Evolutionary conservation across 2,329 filamentous ascomycete species (phyloP).

Genomic region (Clonostachys chloroleuca): DNA sequence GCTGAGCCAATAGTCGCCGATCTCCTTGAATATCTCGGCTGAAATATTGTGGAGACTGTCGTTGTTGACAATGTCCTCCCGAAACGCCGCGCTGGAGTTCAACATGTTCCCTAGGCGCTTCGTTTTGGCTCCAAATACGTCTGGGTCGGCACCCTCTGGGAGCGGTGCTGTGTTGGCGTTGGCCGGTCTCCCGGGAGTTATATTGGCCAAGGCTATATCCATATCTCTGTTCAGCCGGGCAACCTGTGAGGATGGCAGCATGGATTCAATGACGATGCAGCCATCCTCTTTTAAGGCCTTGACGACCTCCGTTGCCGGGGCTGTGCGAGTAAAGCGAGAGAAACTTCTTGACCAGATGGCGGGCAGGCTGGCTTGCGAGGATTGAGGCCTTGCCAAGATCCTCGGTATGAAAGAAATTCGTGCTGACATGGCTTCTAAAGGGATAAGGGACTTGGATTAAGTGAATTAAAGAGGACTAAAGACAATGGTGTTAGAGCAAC

Average conservation of each 20-base stretch:
- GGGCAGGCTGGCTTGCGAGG: too few species aligned
- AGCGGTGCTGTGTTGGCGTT: not conserved
- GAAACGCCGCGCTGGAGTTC: not conserved
- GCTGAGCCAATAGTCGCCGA: constrained; percentile 18
- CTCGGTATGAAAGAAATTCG: too few species aligned
- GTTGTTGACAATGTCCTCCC: not conserved
- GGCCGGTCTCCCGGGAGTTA: not conserved
- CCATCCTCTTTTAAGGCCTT: not conserved
- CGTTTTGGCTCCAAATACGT: not conserved
- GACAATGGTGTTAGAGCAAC: too few species aligned
- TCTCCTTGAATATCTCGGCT: constrained; percentile 10
- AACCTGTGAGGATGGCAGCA: constrained; percentile 2
- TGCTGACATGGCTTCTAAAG: too few species aligned
- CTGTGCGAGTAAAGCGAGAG: not conserved
- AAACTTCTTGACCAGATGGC: not conserved
- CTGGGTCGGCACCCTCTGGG: not conserved
- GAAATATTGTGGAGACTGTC: not conserved
- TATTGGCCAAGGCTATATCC: constrained; percentile 1
- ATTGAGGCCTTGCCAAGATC: too few species aligned
- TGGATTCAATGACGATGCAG: constrained; percentile 9
- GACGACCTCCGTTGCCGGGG: not conserved
- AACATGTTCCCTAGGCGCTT: not conserved
- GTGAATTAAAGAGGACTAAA: too few species aligned
- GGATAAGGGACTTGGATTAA: too few species aligned
- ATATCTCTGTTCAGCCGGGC: constrained; percentile 4